These are phyloP conservation scores for Elongisporangium prolatum DNA, from an alignment of 352 stramenopile genomes.

Conservation along the genomic window DNA sequence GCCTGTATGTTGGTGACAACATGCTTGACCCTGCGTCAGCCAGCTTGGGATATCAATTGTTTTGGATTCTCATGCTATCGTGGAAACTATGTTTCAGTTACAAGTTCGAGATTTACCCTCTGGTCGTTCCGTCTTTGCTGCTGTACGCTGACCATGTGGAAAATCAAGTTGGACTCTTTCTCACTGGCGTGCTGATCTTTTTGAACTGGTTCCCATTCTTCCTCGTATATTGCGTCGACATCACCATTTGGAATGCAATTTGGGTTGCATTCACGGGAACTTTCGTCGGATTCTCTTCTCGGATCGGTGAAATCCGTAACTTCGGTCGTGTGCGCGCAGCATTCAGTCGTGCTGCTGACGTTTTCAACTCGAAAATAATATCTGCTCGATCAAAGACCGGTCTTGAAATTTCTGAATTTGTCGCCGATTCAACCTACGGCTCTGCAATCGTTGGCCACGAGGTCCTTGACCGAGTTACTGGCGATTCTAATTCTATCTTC, in stretches of 20 bases:
- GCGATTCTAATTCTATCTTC: constrained; percentile 11
- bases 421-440: constrained; percentile 33
- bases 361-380: constrained; percentile 87
- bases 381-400: constrained; percentile 72
- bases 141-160: constrained; percentile 95
- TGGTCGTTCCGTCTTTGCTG: constrained; percentile 94
- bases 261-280: constrained; percentile 97
- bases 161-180: constrained; percentile 80
- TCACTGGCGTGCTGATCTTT: constrained; percentile 88
- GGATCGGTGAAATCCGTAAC: constrained; percentile 96
- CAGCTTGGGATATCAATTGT: constrained; percentile 92
- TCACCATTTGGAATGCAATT: constrained; percentile 98
- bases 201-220: constrained; percentile 97
- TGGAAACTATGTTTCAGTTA: constrained; percentile 99
- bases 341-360: constrained; percentile 84
- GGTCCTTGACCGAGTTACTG: constrained; percentile 49
- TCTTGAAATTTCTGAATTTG: constrained; percentile 35
- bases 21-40: constrained; percentile 91
- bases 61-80: constrained; percentile 91
- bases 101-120: constrained; percentile 96
- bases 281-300: constrained; percentile 94
- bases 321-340: constrained; percentile 80
- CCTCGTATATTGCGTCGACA: constrained; percentile 98
- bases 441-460: constrained; percentile 45
- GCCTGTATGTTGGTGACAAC: constrained; percentile 95